phyloP scores from a whole-genome alignment of 805 yeast genomes.

The Lachancea nothofagi region DNA sequence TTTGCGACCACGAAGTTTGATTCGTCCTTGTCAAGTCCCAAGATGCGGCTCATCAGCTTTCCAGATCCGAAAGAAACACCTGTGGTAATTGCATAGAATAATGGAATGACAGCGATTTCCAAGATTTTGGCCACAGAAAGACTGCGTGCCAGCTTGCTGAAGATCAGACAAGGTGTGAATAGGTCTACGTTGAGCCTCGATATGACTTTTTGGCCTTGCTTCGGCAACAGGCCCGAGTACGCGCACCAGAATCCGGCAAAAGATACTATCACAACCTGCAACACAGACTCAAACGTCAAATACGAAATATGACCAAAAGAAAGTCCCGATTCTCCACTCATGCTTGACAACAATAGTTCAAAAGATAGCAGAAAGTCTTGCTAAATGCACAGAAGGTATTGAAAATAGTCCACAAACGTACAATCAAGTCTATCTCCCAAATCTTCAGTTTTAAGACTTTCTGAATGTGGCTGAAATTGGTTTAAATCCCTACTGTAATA shows the following conservation, averaged over 20 bases:
- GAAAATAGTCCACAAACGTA: too few species aligned
- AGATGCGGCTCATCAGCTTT: constrained; percentile 42
- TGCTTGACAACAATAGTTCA: too few species aligned
- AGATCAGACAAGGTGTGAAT: constrained; percentile 93
- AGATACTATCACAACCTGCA: constrained; percentile 84
- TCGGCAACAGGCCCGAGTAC: constrained; percentile 58
- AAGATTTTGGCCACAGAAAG: constrained; percentile 69
- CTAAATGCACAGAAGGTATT: background rate
- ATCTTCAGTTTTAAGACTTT: too few species aligned
- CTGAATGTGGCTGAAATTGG: too few species aligned
- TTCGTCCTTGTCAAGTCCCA: constrained; percentile 66
- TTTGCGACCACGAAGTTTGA: constrained; percentile 90
- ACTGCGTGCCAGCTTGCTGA: constrained; percentile 66
- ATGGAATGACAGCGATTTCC: constrained; percentile 79
- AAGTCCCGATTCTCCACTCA: constrained; percentile 18
- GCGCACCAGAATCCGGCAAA: constrained; percentile 85
- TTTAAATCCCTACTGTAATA: too few species aligned
- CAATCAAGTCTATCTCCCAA: too few species aligned
- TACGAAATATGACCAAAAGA: constrained; percentile 39
- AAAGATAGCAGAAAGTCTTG: background rate
- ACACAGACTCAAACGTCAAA: constrained; percentile 84
- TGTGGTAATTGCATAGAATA: constrained; percentile 79
- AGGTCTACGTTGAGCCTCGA: constrained; percentile 79
- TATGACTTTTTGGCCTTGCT: constrained; percentile 70
- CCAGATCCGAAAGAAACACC: constrained; percentile 67